A percentile compares a stretch with the other conserved stretches of the same genome.
These are phyloP conservation scores for Dalbergia oliveri DNA, from an alignment of 306 rosid genomes.

Conservation along the genomic window DNA sequence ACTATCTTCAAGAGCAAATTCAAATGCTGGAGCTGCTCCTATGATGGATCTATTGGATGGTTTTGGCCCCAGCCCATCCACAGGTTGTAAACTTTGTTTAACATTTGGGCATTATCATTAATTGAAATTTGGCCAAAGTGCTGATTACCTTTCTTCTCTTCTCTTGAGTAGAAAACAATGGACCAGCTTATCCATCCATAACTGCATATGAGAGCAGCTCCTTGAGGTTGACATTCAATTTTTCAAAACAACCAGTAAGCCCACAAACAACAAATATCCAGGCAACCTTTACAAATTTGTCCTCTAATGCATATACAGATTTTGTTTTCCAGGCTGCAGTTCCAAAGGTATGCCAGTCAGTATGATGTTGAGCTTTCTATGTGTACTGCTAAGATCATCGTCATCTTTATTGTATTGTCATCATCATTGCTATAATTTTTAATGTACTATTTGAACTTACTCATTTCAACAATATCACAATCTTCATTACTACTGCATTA, in stretches of 20 bases:
- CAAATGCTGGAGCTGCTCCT: constrained; percentile 68
- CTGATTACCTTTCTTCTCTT: constrained; percentile 45
- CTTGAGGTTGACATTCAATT: constrained; percentile 77
- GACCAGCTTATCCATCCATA: constrained; percentile 80
- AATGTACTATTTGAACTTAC: constrained; percentile 21
- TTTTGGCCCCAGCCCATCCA: constrained; percentile 62
- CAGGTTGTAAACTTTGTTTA: constrained; percentile 54
- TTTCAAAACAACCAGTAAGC: constrained; percentile 83
- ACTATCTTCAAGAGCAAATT: constrained; percentile 58
- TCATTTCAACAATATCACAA: constrained; percentile 17
- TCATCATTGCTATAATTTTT: constrained; percentile 19
- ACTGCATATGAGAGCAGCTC: constrained; percentile 90
- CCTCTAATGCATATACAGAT: constrained; percentile 68
- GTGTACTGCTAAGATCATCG: constrained; percentile 26
- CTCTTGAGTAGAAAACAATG: constrained; percentile 69
- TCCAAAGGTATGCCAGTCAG: constrained; percentile 78
- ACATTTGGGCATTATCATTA: constrained; percentile 27
- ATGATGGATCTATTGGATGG: constrained; percentile 84
- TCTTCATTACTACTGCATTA: constrained; percentile 20
- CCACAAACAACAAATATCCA: constrained; percentile 80
- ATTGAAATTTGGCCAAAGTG: constrained; percentile 33
- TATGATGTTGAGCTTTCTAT: constrained; percentile 34
- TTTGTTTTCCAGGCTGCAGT: constrained; percentile 99
- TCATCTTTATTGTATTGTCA: constrained; percentile 1
- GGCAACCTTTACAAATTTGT: constrained; percentile 82